A percentile compares a stretch with the other conserved stretches of the same genome.
Conservation (phyloP, 768 basidiomycete species). For the Podaxis mareebaensis region DNA sequence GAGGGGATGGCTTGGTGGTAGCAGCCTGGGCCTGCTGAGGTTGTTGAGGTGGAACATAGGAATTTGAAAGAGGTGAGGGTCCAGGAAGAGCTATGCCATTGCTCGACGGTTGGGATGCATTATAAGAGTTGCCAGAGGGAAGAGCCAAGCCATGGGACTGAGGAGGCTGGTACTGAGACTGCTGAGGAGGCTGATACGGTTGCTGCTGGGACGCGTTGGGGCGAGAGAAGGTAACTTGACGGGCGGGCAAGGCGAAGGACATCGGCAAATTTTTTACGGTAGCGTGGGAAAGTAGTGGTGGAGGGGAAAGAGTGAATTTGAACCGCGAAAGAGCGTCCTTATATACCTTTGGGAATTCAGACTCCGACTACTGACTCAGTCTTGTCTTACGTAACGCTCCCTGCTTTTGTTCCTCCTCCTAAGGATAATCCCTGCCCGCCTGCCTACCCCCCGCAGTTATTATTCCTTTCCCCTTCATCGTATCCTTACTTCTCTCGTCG, state of each 20-base stretch:
- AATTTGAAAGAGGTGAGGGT: conserved; percentile 59
- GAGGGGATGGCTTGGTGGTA: conserved; percentile 21
- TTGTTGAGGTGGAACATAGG: conserved; percentile 45
- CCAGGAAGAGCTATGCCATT: conserved; percentile 46
- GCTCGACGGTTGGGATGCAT: conserved; percentile 33
- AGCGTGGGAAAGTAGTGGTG: conserved; percentile 44
- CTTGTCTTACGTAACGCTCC: conserved; percentile 43
- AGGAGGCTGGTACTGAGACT: conserved; percentile 39
- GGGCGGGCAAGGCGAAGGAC: conserved; percentile 73
- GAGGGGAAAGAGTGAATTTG: conserved; percentile 33
- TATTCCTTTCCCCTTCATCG: conserved; percentile 17
- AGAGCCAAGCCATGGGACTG: conserved; percentile 51
- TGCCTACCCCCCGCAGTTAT: conserved; percentile 15
- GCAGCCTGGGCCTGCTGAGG: conserved; percentile 29
- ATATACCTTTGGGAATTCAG: conserved; percentile 47
- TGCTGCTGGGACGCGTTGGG: conserved; percentile 48
- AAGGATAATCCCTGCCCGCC: conserved; percentile 16
- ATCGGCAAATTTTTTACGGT: conserved; percentile 35
- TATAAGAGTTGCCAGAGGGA: conserved; percentile 56
- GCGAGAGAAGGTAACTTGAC: conserved; percentile 77
- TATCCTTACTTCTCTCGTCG: conserved; percentile 16
- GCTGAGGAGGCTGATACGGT: conserved; percentile 47
- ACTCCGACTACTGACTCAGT: conserved; percentile 45
- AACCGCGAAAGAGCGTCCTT: conserved; percentile 33
- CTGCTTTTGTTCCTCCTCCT: conserved; percentile 33